These are phyloP conservation scores for Aspergillus aculeatus DNA, from an alignment of 2,329 filamentous ascomycete species.

Conservation along the genomic window DNA sequence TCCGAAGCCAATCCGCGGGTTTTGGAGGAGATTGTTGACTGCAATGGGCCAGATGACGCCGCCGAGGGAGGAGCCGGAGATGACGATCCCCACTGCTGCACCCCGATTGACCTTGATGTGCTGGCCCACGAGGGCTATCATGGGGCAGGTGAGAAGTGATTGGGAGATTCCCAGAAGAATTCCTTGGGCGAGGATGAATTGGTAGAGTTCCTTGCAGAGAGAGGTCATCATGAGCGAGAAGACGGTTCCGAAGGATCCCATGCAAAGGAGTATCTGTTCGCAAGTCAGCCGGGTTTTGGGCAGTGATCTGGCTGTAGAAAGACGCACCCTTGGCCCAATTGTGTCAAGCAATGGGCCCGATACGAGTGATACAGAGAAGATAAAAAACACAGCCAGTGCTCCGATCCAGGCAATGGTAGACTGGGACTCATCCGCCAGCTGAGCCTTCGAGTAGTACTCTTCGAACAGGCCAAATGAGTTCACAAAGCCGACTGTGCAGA, in stretches of 20 bases:
- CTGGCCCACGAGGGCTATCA: slow-evolving; percentile 31
- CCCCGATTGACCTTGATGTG: slow-evolving; percentile 31
- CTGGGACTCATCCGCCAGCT: slow-evolving; percentile 26
- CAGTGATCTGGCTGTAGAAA: not conserved
- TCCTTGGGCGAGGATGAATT: slow-evolving; percentile 42
- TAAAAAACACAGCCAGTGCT: slow-evolving; percentile 31
- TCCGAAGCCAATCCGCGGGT: slow-evolving; percentile 26
- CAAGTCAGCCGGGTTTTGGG: not conserved
- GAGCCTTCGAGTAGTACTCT: slow-evolving; percentile 29
- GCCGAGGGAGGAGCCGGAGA: slow-evolving; percentile 36
- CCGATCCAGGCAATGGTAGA: slow-evolving; percentile 39
- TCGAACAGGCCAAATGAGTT: slow-evolving; percentile 41
- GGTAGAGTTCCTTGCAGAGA: slow-evolving; percentile 37
- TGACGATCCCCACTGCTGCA: slow-evolving; percentile 33
- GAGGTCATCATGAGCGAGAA: slow-evolving; percentile 40
- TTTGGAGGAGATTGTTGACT: slow-evolving; percentile 31
- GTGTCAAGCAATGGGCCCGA: slow-evolving; percentile 33
- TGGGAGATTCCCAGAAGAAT: slow-evolving; percentile 34
- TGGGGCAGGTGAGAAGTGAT: slow-evolving; percentile 31
- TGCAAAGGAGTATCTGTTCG: slow-evolving; percentile 27
- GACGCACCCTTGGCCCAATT: slow-evolving; percentile 31
- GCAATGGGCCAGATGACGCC: slow-evolving; percentile 39
- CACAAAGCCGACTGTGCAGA: slow-evolving; percentile 41
- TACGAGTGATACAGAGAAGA: slow-evolving; percentile 29
- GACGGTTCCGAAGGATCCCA: slow-evolving; percentile 28